Base-by-base conservation (phyloP, 2,329 filamentous ascomycete species). In the Ophiocordyceps unilateralis region DNA sequence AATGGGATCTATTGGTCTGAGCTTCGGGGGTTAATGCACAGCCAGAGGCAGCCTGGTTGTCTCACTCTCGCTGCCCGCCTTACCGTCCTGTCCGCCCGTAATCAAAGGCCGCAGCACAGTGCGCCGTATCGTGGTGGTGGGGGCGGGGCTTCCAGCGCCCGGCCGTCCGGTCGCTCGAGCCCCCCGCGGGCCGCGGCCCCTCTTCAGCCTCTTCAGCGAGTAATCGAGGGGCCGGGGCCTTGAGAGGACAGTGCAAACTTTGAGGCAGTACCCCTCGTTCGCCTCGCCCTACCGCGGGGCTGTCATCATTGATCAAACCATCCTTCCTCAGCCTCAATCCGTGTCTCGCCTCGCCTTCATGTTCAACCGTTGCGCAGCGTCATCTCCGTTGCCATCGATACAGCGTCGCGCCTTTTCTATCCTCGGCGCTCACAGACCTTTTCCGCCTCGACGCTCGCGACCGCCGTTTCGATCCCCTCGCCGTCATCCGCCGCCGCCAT, bases 401-500 rank as follows among this genome's bases (percentile, higher is more conserved):
- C 32, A 5, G 5, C 1, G 6, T 19, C n/a, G n/a, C 15, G 2
- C 5, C 2, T 34, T 9, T 17, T 34, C 32, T 34, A 4, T 9
- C 32, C 19, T n/a, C 10, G 30, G 14, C n/a, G 5, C 15, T 8
- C 5, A 14, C n/a, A 17, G n/a, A 17, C 14, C 14, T 17, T 19
- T 10, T 19, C n/a, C 11, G 32, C 32, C n/a, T 19, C 28, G 28
- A 30, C 28, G 2, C 20, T 21, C 24, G 11, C 43, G n/a, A 26
- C 30, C 21, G n/a, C n/a, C 10, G 20, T n/a, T n/a, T n/a, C n/a
- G n/a, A n/a, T n/a, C n/a, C n/a, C n/a, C n/a, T n/a, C 22, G 4
- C 53, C 51, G 50, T 52, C 55, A 54, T 50, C 47, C 43, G 41
- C 44, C 47, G 49, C 50, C 47, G 32, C 32, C 32, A 58, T 58